These are phyloP conservation scores for Trichomonas tenax DNA, from an alignment of 208 protist genomes.

Conservation along the genomic window DNA sequence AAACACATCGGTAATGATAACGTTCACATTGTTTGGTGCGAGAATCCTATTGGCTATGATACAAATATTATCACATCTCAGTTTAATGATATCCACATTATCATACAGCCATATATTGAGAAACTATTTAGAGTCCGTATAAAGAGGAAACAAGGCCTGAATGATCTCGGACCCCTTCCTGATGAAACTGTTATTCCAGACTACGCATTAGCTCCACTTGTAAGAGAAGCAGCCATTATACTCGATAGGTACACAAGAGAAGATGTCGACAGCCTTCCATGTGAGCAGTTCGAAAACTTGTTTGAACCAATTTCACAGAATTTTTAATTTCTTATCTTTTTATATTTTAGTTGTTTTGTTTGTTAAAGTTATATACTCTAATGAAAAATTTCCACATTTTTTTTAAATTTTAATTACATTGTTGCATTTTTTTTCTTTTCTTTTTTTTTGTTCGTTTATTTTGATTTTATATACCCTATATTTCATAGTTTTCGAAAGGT, in stretches of 20 bases:
- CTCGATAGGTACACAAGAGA: neutral
- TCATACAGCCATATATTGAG: neutral
- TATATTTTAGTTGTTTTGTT: neutral
- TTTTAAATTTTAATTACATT: too few relatives aligned
- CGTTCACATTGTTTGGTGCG: conserved; percentile 6
- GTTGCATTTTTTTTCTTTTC: too few relatives aligned
- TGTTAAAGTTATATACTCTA: too few relatives aligned
- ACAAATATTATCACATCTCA: neutral
- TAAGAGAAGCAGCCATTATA: neutral
- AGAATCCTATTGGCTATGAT: neutral
- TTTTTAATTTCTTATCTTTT: neutral
- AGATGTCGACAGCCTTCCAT: neutral
- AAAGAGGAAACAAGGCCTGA: neutral
- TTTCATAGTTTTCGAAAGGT: too few relatives aligned
- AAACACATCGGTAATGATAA: conserved; percentile 20
- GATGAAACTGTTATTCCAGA: neutral
- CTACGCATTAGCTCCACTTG: neutral
- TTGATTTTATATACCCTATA: too few relatives aligned
- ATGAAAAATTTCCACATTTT: too few relatives aligned
- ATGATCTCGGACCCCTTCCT: neutral
- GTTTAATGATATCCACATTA: neutral
- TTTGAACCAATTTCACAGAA: neutral
- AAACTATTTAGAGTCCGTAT: neutral
- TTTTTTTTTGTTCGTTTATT: too few relatives aligned
- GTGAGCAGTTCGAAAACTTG: neutral